Base-by-base conservation (phyloP, 2,329 filamentous ascomycete genomes). In the Fusarium sp. region DNA sequence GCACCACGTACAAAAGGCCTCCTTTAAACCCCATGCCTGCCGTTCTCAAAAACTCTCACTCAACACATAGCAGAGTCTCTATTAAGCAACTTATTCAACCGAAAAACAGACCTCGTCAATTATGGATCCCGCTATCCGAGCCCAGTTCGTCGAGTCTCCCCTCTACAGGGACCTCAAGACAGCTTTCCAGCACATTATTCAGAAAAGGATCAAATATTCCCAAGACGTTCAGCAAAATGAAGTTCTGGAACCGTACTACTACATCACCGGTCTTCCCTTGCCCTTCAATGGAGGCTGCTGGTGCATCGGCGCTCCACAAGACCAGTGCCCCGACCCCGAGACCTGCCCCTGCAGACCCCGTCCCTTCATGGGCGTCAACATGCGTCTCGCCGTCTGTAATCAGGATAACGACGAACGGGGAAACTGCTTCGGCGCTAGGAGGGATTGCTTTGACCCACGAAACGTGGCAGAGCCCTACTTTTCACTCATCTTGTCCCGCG, bases 371-470 rank as follows among this genome's bases (percentile, higher is more conserved):
- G 66, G 33, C 2, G 5, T 9, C 0, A 5, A 29, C 14, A 67
- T 73, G 35, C 1, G 14, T 4, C 67, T 70, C 13, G 13, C 13
- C 8, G 14, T 16, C 18, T 73, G 71, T 14, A 2, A 41, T 8
- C 45, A 20, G 1, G 24, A 59, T 3, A 54, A 72, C 2, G 1
- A 9, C 8, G 7, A 43, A 9, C 29, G 24, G 0, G 8, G 52
- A 5, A 33, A 29, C 14, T 70, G 57, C 22, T 24, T 24, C 5
- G 43, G 13, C 14, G 2, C 3, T 5, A 33, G 64, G 7, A 50
- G 58, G 13, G 14, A n/a, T 14, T 73, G 71, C 31, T 73, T 73
- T 20, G 20, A 48, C 20, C 66, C 58, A 2, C 48, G 50, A 13
- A 24, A 48, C 13, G 54, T 56, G 16, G 70, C 58, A 2, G 8